A percentile compares a stretch with the other conserved stretches of the same genome.
Conservation (phyloP, 495 filamentous ascomycete genomes). For the Trichoderma orchidacearum region DNA sequence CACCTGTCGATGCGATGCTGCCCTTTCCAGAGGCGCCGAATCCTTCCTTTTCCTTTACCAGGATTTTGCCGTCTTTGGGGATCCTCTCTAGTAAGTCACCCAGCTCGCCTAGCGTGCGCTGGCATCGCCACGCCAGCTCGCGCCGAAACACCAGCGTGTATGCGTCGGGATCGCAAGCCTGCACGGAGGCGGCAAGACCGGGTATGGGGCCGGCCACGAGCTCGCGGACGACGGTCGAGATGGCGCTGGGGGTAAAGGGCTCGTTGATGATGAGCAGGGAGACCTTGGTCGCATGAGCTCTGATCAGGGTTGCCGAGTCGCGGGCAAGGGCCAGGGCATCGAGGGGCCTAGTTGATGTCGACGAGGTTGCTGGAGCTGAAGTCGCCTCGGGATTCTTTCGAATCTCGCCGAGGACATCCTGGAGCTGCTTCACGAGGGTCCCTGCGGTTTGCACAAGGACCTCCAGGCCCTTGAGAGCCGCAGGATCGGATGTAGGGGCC, state of each 20-base stretch:
- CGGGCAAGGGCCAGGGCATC: constrained; percentile 45
- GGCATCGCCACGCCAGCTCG: constrained; percentile 35
- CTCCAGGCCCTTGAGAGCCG: constrained; percentile 1
- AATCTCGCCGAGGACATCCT: constrained; percentile 3
- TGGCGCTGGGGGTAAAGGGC: constrained; percentile 69
- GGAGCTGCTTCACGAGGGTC: constrained; percentile 12
- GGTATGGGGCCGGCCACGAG: constrained; percentile 54
- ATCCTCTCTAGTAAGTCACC: constrained; percentile 26
- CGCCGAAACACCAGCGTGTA: constrained; percentile 46
- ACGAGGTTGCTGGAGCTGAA: neutral
- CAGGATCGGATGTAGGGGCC: neutral
- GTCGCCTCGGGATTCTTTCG: neutral
- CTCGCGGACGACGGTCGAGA: constrained; percentile 49
- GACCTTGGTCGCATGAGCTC: constrained; percentile 73
- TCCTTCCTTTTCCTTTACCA: constrained; percentile 29
- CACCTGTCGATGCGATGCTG: constrained; percentile 44
- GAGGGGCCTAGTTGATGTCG: constrained; percentile 6
- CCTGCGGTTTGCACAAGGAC: constrained; percentile 13
- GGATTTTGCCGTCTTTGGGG: constrained; percentile 30
- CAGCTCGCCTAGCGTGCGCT: constrained; percentile 33
- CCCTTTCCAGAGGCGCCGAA: constrained; percentile 25
- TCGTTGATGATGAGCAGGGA: constrained; percentile 72
- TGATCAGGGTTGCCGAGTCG: constrained; percentile 51
- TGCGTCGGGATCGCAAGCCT: constrained; percentile 41
- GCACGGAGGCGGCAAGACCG: constrained; percentile 51